These are phyloP conservation scores for Claviceps humidiphila DNA, from an alignment of 2,329 filamentous ascomycete species.

Conservation along the genomic window DNA sequence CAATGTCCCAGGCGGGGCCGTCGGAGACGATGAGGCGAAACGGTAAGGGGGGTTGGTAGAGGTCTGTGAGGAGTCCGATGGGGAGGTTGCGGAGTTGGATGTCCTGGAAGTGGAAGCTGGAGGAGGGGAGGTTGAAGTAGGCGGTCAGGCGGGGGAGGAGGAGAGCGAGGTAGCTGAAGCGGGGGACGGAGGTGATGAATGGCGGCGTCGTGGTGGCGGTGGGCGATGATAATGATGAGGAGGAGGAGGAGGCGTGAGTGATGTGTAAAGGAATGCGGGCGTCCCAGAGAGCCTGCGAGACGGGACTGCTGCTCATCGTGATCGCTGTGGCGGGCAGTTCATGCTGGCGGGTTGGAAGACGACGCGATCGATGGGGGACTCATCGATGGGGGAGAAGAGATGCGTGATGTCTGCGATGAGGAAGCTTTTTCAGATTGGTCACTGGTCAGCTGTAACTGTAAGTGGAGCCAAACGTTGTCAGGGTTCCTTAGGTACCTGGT, in stretches of 20 bases:
- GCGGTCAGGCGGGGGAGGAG: conserved; percentile 40
- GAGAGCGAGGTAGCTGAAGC: conserved; percentile 46
- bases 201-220: conserved; percentile 23
- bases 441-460: too few relatives aligned
- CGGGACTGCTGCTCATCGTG: conserved; percentile 7
- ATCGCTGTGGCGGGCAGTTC: background rate
- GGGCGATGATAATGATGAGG: background rate
- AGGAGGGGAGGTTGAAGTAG: conserved; percentile 41
- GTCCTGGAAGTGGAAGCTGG: conserved; percentile 45
- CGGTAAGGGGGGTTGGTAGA: conserved; percentile 41
- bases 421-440: background rate
- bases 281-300: conserved; percentile 39
- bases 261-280: conserved; percentile 41
- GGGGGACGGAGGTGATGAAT: conserved; percentile 40
- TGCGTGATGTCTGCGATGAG: background rate
- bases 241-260: conserved; percentile 27
- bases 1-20: conserved; percentile 45
- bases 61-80: conserved; percentile 40
- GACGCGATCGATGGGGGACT: background rate
- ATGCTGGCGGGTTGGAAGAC: background rate
- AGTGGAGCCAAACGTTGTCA: too few relatives aligned
- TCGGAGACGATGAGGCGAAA: conserved; percentile 43
- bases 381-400: background rate
- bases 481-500: too few relatives aligned
- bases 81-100: conserved; percentile 39